Evolutionary conservation across 805 yeast genomes (phyloP), one percentile per base, ranked within the genome.

Genomic region (Ogataea corticis): DNA sequence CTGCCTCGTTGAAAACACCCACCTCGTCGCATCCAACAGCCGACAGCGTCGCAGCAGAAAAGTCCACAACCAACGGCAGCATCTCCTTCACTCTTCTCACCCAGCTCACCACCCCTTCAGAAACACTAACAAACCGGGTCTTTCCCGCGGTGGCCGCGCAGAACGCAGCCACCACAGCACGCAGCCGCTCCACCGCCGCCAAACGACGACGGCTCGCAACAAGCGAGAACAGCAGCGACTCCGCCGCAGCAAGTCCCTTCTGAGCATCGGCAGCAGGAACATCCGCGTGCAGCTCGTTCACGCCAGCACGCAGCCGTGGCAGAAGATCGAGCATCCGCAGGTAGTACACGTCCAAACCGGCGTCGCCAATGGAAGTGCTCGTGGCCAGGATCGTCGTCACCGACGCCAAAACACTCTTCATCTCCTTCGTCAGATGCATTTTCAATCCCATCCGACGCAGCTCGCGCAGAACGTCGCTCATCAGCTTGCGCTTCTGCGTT

Each of bases 401-500:
- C 1, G 87, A 76, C 0, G 79, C 69, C 62, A 87, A 88, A 3
- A 76, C 66, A 19, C 73, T 75, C 42, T 79, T 76, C n/a, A 83
- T 78, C 50, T 86, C 90, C 5, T 83, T 73, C 46, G 84, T 81
- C 29, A 83, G 72, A 19, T 77, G 77, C 3, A 82, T 69, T 54
- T 80, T 85, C 52, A 94, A 65, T 1, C 99, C 99, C 59, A 87
- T 79, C 46, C 82, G 69, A 59, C 81, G 78, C 43, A 92, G 68
- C 52, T 87, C 94, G 50, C 82, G 81, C 48, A 94, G 66, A 0
- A 90, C 77, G 46, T 83, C 88, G 66, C 94, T 85, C 43, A 95
- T 68, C 6, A 90, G 65, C 52, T 84, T 85, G 48, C 83, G 73
- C 66, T 94, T 94, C 57, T 88, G 92, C n/a, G 83, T 75, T 58